phyloP scores from a whole-genome alignment of 2,329 filamentous ascomycete genomes.

The Colletotrichum horii region DNA sequence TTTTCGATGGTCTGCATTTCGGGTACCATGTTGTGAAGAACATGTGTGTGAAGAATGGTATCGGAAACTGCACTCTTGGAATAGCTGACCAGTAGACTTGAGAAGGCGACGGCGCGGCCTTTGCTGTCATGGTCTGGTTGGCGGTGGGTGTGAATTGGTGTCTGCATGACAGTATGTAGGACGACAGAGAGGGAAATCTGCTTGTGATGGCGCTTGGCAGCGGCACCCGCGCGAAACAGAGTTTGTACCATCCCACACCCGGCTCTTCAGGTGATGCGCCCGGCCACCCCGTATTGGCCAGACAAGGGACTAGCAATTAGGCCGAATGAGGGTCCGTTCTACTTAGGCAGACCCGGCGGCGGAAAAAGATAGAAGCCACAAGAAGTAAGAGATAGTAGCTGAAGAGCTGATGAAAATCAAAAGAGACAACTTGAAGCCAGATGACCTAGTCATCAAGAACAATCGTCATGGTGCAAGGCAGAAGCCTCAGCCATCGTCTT shows the following conservation, averaged over 20 bases:
- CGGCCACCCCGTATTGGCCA: constrained; percentile 3
- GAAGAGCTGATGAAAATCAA: neutral
- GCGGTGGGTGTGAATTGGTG: neutral
- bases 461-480: neutral
- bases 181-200: constrained; percentile 15
- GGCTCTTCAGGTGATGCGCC: constrained; percentile 12
- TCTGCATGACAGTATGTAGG: constrained; percentile 7
- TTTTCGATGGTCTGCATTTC: neutral
- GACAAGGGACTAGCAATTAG: neutral
- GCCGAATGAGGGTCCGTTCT: neutral
- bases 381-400: neutral
- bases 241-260: constrained; percentile 11
- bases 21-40: neutral
- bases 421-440: neutral
- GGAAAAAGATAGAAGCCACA: neutral
- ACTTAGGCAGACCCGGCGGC: neutral
- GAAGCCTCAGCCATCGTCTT: neutral
- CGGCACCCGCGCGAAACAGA: constrained; percentile 21
- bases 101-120: neutral
- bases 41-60: neutral
- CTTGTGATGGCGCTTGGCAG: constrained; percentile 20
- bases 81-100: neutral
- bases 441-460: constrained; percentile 8
- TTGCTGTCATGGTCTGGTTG: constrained; percentile 5
- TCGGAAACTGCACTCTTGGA: neutral